phyloP scores from a whole-genome alignment of 2,329 filamentous ascomycete species.

The Penicillium sp. region DNA sequence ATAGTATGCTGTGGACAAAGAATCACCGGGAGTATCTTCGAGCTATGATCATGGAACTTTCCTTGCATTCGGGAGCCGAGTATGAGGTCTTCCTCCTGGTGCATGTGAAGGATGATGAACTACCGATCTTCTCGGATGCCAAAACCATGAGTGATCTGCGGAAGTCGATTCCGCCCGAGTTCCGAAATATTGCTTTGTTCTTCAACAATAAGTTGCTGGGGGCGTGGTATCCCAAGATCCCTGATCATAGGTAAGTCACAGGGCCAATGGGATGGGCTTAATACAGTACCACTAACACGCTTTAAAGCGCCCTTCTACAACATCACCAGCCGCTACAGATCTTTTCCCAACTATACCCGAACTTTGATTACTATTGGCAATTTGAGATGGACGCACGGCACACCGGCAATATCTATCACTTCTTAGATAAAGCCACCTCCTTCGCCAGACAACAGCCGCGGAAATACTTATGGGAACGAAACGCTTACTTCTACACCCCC shows the following conservation, averaged over 20 bases:
- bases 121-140: conserved; percentile 75
- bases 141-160: conserved; percentile 66
- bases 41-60: conserved; percentile 80
- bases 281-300: conserved; percentile 19
- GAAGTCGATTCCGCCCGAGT: conserved; percentile 40
- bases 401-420: conserved; percentile 72
- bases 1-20: conserved; percentile 76
- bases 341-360: conserved; percentile 67
- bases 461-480: conserved; percentile 78
- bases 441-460: conserved; percentile 74
- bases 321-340: conserved; percentile 66
- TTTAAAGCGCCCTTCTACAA: conserved; percentile 35
- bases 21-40: conserved; percentile 84
- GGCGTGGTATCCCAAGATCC: conserved; percentile 38
- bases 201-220: conserved; percentile 40
- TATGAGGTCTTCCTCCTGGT: conserved; percentile 79
- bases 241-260: conserved; percentile 33
- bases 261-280: conserved; percentile 13
- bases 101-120: conserved; percentile 75
- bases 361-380: conserved; percentile 73
- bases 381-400: conserved; percentile 73
- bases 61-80: conserved; percentile 74
- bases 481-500: conserved; percentile 77
- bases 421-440: conserved; percentile 69
- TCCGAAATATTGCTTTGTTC: conserved; percentile 44